Evolutionary conservation across 1,284 basidiomycete genomes (phyloP).

Genomic region (Pterulicium gracile): DNA sequence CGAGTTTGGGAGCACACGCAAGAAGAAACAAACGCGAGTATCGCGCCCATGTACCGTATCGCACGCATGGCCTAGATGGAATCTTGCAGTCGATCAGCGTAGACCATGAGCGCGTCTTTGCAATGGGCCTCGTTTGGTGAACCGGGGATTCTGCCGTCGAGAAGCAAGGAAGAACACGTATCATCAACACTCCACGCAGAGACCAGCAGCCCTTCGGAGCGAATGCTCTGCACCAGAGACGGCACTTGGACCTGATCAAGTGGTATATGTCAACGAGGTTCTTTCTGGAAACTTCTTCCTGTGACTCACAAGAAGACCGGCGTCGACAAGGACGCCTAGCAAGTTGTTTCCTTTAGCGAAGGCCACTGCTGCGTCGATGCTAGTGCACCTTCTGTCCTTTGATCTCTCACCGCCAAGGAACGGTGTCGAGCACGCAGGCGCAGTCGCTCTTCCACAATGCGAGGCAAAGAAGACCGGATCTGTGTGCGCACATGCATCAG

Average conservation of each 20-base stretch:
- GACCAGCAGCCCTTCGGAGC: conserved; percentile 81
- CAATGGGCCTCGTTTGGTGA: conserved; percentile 54
- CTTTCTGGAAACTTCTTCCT: too few species aligned
- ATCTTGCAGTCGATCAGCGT: too few species aligned
- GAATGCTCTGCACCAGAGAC: conserved; percentile 75
- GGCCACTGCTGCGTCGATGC: conserved; percentile 85
- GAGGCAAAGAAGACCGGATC: conserved; percentile 95
- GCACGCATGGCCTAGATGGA: too few species aligned
- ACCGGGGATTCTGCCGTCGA: neutral
- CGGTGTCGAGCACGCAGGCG: conserved; percentile 24
- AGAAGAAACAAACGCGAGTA: too few species aligned
- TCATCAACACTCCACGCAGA: neutral
- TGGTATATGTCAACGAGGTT: too few species aligned
- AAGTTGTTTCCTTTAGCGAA: conserved; percentile 93
- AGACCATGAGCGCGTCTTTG: conserved; percentile 49
- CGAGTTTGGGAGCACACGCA: too few species aligned
- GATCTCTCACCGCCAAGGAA: conserved; percentile 34
- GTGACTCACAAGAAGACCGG: conserved; percentile 68
- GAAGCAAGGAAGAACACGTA: neutral
- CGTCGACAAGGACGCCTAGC: conserved; percentile 86
- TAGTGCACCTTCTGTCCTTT: conserved; percentile 46
- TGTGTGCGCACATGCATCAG: conserved; percentile 20
- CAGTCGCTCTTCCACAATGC: conserved; percentile 60
- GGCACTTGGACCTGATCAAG: conserved; percentile 56
- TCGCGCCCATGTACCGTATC: too few species aligned